Conservation (phyloP, 352 stramenopile species). For the Phytophthora pistaciae region DNA sequence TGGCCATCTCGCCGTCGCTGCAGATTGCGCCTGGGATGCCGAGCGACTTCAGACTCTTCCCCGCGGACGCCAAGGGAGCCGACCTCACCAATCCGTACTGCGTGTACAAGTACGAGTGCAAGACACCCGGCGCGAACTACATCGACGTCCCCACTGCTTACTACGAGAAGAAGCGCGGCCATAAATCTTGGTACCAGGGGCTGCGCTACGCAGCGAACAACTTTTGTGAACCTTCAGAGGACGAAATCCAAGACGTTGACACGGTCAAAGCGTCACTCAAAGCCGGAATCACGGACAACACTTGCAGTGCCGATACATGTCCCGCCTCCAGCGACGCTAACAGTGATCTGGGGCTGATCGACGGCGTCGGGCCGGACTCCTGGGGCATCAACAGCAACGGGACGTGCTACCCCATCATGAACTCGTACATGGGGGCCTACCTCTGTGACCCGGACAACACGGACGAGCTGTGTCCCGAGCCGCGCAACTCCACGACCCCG, state of each 20-base stretch:
- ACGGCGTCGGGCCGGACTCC: constrained; percentile 36
- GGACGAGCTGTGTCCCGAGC: constrained; percentile 35
- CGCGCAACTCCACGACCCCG: constrained; percentile 39
- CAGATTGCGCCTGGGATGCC: constrained; percentile 88
- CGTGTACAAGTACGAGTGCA: constrained; percentile 52
- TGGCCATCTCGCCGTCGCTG: constrained; percentile 88
- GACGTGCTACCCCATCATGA: constrained; percentile 68
- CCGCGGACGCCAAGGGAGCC: constrained; percentile 19
- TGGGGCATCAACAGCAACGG: constrained; percentile 78
- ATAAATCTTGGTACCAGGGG: constrained; percentile 64
- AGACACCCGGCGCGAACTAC: constrained; percentile 57
- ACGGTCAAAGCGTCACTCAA: constrained; percentile 36
- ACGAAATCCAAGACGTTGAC: constrained; percentile 31
- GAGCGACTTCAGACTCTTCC: constrained; percentile 58
- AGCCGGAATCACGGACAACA: constrained; percentile 48
- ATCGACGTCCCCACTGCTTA: constrained; percentile 50
- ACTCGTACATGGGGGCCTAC: constrained; percentile 69
- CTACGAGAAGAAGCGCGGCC: constrained; percentile 43
- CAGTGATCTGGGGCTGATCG: constrained; percentile 44
- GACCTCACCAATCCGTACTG: constrained; percentile 42
- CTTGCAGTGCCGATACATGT: constrained; percentile 41
- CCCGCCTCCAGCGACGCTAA: constrained; percentile 55
- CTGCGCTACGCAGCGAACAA: constrained; percentile 62
- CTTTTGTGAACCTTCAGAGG: constrained; percentile 36
- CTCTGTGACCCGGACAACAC: constrained; percentile 69